Evolutionary conservation across 768 basidiomycete species (phyloP).

Genomic region (Mycena metata): DNA sequence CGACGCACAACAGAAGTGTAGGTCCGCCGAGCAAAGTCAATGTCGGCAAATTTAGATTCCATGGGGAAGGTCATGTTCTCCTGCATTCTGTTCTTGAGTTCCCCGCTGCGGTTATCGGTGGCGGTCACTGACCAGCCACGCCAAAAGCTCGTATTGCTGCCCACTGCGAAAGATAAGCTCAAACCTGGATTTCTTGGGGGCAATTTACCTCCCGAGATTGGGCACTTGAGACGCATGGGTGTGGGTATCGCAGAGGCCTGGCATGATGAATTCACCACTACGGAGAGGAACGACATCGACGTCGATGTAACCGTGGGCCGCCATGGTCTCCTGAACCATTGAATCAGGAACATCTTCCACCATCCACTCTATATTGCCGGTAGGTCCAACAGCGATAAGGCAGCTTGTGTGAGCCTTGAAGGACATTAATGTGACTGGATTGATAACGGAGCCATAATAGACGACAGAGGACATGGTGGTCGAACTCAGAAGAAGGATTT

Average conservation of each 20-base stretch:
- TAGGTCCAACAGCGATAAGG: conserved; percentile 61
- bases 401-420: conserved; percentile 58
- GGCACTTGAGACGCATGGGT: conserved; percentile 89
- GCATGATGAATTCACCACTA: conserved; percentile 80
- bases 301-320: conserved; percentile 62
- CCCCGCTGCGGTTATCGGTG: not conserved
- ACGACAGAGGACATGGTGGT: conserved; percentile 51
- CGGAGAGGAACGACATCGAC: conserved; percentile 59
- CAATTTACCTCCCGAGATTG: conserved; percentile 72
- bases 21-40: conserved; percentile 73
- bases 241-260: conserved; percentile 94
- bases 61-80: conserved; percentile 87
- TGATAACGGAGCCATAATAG: conserved; percentile 66
- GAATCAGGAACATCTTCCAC: conserved; percentile 66
- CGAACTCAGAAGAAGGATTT: not conserved
- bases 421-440: conserved; percentile 53
- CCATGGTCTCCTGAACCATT: conserved; percentile 63
- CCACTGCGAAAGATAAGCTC: conserved; percentile 62
- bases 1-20: conserved; percentile 82
- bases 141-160: conserved; percentile 87
- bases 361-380: conserved; percentile 80
- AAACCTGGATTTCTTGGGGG: conserved; percentile 2
- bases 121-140: conserved; percentile 73
- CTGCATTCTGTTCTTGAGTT: not conserved
- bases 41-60: conserved; percentile 81